Percentiles rank a stretch among this genome's conserved stretches.
Evolutionary conservation across 176 grass and related monocot genomes (phyloP).

Genomic region (Chrysopogon serrulatus): DNA sequence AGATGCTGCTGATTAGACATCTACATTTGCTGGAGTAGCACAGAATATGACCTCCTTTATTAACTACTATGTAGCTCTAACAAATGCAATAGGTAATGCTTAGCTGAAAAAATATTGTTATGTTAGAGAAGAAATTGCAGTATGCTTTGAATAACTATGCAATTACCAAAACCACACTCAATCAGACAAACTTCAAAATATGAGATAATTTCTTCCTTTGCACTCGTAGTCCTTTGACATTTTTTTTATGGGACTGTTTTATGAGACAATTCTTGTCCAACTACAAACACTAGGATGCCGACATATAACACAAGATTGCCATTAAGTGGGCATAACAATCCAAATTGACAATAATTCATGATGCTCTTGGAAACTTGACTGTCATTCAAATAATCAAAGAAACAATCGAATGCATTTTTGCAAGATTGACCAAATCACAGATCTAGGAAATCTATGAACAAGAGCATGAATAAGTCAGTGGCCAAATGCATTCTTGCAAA

Average conservation of each 20-base stretch:
- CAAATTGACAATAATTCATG: neutral
- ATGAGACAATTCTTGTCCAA: neutral
- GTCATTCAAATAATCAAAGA: neutral
- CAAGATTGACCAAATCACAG: neutral
- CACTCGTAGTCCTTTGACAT: neutral
- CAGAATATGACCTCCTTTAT: neutral
- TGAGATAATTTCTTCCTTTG: neutral
- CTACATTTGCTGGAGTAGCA: neutral
- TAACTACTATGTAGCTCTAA: conserved; percentile 1
- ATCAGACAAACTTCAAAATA: neutral
- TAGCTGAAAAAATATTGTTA: neutral
- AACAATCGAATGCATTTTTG: neutral
- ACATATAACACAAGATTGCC: neutral
- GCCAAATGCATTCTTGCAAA: neutral
- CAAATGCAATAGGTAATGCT: neutral
- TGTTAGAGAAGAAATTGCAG: conserved; percentile 4
- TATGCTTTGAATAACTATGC: neutral
- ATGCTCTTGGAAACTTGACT: neutral
- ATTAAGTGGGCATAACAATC: neutral
- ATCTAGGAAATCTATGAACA: neutral
- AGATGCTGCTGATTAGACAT: neutral
- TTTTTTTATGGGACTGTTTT: neutral
- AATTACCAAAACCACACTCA: neutral
- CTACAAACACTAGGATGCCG: neutral
- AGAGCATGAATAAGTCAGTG: neutral